Percentiles rank a stretch among this genome's conserved stretches.
Conservation (phyloP, 768 basidiomycete genomes). For the Lactifluus rugatus region DNA sequence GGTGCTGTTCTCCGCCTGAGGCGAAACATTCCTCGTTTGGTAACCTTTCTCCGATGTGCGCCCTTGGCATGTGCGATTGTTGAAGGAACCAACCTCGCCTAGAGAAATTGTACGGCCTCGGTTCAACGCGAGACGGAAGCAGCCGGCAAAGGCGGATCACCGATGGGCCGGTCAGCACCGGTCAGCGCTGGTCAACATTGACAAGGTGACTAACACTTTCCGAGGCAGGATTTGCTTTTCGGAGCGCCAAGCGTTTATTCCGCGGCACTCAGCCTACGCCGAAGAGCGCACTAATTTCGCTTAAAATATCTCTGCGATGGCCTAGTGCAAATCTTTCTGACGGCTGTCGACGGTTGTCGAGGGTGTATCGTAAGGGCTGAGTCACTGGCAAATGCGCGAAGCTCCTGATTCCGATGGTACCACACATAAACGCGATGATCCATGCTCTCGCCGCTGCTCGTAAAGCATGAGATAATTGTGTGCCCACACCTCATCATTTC, state of each 20-base stretch:
- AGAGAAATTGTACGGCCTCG: no score
- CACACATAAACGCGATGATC: neutral
- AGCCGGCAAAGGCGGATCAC: neutral
- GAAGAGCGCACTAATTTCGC: neutral
- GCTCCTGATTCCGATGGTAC: neutral
- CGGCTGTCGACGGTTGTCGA: no score
- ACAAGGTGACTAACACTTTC: neutral
- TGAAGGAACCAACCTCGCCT: neutral
- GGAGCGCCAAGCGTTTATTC: neutral
- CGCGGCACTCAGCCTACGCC: neutral
- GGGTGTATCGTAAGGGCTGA: neutral
- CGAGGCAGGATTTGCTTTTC: neutral
- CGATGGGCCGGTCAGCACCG: neutral
- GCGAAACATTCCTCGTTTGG: neutral
- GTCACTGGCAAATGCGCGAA: neutral
- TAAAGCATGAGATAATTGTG: neutral
- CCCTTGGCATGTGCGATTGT: no score
- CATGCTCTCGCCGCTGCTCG: neutral
- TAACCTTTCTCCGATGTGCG: neutral
- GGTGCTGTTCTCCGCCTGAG: neutral
- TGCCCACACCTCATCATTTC: neutral
- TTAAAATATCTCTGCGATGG: neutral
- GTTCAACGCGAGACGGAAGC: no score
- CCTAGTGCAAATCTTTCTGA: neutral
- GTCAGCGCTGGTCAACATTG: neutral